Conservation (phyloP, 2,329 filamentous ascomycete species). For the Xylaria multiplex region DNA sequence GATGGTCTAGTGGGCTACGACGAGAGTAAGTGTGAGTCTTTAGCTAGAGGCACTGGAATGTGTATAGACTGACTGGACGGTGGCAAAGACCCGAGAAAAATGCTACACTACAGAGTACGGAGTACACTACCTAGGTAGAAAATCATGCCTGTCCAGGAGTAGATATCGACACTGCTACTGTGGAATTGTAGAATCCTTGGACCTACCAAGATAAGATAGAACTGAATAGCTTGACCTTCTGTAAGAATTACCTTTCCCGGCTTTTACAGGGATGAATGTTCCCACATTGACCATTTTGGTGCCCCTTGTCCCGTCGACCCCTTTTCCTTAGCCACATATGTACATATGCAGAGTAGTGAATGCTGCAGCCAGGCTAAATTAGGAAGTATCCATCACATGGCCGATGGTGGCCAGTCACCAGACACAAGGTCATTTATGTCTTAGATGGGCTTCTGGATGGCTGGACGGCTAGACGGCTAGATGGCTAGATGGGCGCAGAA, state of each 20-base stretch:
- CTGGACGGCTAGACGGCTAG: too few relatives aligned
- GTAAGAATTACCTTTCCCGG: conserved; percentile 5
- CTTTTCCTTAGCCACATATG: conserved; percentile 24
- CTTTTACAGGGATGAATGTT: conserved; percentile 4
- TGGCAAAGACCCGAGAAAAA: too few relatives aligned
- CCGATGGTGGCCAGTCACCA: conserved; percentile 23
- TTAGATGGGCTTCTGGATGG: too few relatives aligned
- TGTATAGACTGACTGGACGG: too few relatives aligned
- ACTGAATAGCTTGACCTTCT: neutral
- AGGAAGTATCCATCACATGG: conserved; percentile 25
- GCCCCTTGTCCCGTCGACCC: conserved; percentile 24
- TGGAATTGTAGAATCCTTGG: too few relatives aligned
- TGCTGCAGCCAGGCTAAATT: conserved; percentile 26
- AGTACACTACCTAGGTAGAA: too few relatives aligned
- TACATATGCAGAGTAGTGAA: too few relatives aligned
- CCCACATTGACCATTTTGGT: conserved; percentile 14
- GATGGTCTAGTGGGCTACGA: neutral
- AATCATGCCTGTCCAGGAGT: too few relatives aligned
- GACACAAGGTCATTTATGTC: conserved; percentile 9
- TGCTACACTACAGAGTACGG: too few relatives aligned
- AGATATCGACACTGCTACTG: too few relatives aligned
- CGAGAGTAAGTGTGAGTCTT: too few relatives aligned
- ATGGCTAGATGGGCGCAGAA: neutral
- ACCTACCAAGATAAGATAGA: neutral
- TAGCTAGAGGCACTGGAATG: too few relatives aligned